Base-by-base conservation (phyloP, 805 yeast genomes). In the Myxozyma neglecta region DNA sequence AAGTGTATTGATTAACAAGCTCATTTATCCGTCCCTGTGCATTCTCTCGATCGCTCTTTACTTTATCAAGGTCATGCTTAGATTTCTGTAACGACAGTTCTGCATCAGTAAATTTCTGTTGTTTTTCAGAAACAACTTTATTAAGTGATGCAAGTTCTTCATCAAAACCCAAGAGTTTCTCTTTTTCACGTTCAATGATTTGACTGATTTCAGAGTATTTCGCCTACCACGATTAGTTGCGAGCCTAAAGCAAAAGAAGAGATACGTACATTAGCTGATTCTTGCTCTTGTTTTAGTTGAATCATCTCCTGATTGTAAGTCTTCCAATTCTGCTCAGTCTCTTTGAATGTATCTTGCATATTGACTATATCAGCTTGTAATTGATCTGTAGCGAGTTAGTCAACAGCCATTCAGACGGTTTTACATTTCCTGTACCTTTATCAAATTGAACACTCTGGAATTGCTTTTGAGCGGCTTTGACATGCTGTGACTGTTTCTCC, bases 371-470 rank as follows among this genome's bases (percentile, higher is more conserved):
- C 97, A 45, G 78, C 74, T 36, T 77, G 77, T 43, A 82, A 72
- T 71, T 89, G 96, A 37, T 91, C 97, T 40, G 78, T 14, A n/a
- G 8, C 32, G 34, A 18, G 16, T 37, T 29, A 16, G 13, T 34
- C 10, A 34, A 16, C 34, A 8, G 2, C 14, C 29, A n/a, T 16
- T 37, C 16, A 37, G 5, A 36, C 18, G 1, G 14, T 14, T 4
- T 37, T 5, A 7, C 5, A 14, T 10, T 6, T 14, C n/a, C 49
- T 14, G n/a, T 36, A 60, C 64, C 65, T 43, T 57, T 79, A 57
- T 87, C 93, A 49, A 89, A 76, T 72, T 87, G 87, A 9, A 85
- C 77, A 13, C 81, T 78, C 72, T 90, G 93, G 70, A 80, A 88
- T 2, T 71, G 70, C 56, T 80, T 85, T 34, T 83, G 84, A 46